Conservation (phyloP, 495 filamentous ascomycete species). For the Opeltia flavorubescens region DNA sequence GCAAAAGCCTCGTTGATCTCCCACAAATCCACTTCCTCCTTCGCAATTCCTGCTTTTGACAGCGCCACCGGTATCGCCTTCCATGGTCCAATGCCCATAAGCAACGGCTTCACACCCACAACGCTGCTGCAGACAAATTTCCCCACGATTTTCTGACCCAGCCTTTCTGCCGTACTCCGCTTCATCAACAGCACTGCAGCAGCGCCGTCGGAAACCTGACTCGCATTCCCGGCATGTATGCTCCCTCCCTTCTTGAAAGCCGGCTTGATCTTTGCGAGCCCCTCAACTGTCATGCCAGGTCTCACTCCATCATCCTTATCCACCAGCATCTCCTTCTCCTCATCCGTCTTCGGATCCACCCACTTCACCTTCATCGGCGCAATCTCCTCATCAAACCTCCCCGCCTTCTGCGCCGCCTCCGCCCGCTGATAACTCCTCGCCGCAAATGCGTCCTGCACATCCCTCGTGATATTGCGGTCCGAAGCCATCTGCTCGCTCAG, state of each 20-base stretch:
- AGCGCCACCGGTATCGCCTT: constrained; percentile 89
- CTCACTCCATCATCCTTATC: constrained; percentile 74
- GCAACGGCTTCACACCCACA: constrained; percentile 78
- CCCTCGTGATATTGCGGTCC: constrained; percentile 57
- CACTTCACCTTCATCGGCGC: constrained; percentile 66
- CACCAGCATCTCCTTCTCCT: constrained; percentile 74
- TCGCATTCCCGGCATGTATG: constrained; percentile 94
- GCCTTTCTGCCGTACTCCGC: constrained; percentile 74
- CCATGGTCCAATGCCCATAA: constrained; percentile 95
- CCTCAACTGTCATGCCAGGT: constrained; percentile 72
- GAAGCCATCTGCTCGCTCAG: constrained; percentile 92
- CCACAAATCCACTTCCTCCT: constrained; percentile 89
- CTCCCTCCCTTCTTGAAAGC: constrained; percentile 84
- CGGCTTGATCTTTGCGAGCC: constrained; percentile 73
- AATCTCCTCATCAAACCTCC: constrained; percentile 91
- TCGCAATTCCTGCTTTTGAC: constrained; percentile 68
- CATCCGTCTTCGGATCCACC: constrained; percentile 81
- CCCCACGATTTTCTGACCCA: constrained; percentile 78
- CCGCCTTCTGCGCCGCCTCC: constrained; percentile 65
- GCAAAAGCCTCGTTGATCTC: constrained; percentile 99
- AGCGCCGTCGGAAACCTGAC: constrained; percentile 89
- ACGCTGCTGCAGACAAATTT: constrained; percentile 78
- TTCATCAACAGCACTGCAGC: constrained; percentile 94
- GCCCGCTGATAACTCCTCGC: constrained; percentile 86
- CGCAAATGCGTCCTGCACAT: constrained; percentile 76